Conservation (phyloP, 495 filamentous ascomycete genomes). For the Sporormia fimetaria region DNA sequence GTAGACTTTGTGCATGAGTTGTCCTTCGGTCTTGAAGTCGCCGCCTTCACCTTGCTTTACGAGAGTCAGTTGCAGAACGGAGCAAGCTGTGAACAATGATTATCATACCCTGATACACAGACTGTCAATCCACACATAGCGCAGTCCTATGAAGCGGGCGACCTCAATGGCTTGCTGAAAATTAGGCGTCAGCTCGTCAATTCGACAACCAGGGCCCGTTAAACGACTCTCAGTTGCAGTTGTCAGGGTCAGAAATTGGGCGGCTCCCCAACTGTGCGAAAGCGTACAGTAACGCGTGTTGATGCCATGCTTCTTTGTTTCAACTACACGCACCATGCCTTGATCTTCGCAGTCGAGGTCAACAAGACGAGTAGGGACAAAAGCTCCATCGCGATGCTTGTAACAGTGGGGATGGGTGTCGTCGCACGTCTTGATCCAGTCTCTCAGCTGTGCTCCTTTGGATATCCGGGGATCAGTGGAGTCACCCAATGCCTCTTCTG, state of each 20-base stretch:
- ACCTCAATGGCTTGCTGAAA: constrained; percentile 3
- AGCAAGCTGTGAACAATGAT: too few species aligned
- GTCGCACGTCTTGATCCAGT: constrained; percentile 1
- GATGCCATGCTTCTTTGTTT: not conserved
- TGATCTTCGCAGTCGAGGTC: not conserved
- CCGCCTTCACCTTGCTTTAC: constrained; percentile 1
- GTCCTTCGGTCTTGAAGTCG: constrained; percentile 6
- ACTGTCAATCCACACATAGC: constrained; percentile 1
- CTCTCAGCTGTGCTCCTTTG: not conserved
- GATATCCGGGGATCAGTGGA: not conserved
- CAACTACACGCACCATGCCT: not conserved
- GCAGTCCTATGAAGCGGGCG: not conserved
- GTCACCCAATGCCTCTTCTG: not conserved
- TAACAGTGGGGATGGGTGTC: not conserved
- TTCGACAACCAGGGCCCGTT: too few species aligned
- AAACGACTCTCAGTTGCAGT: too few species aligned
- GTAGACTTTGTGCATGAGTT: constrained; percentile 12
- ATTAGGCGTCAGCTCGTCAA: not conserved
- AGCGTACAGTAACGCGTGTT: not conserved
- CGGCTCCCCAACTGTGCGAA: not conserved
- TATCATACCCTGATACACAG: constrained; percentile 1
- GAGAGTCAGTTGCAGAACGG: too few species aligned
- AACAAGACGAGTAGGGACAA: constrained; percentile 1
- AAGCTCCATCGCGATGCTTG: not conserved
- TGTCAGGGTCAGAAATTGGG: not conserved